A percentile compares a stretch with the other conserved stretches of the same genome.
phyloP scores from a whole-genome alignment of 495 filamentous ascomycete genomes.

The Annulohypoxylon bovei region DNA sequence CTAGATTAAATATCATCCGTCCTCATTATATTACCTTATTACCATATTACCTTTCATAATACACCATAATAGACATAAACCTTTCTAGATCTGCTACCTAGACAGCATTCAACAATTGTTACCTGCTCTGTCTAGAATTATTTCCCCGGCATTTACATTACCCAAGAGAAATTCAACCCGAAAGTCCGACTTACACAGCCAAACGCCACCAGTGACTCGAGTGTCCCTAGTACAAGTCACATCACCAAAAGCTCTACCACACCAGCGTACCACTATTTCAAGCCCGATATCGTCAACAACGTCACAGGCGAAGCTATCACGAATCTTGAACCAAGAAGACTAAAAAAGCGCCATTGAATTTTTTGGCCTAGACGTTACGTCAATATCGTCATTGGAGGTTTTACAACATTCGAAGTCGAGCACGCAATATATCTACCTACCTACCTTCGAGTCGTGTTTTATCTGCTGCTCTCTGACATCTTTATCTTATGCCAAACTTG shows the following conservation, averaged over 20 bases:
- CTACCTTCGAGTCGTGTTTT: conserved; percentile 26
- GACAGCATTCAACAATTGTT: conserved; percentile 18
- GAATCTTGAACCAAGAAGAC: conserved; percentile 9
- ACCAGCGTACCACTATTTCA: conserved; percentile 19
- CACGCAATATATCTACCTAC: conserved; percentile 18
- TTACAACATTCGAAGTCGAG: conserved; percentile 31
- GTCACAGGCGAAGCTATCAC: conserved; percentile 31
- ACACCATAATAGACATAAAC: conserved; percentile 14
- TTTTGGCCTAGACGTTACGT: conserved; percentile 23
- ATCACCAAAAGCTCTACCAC: conserved; percentile 14
- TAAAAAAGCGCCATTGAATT: conserved; percentile 21
- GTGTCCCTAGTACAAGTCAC: conserved; percentile 34
- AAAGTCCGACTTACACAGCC: conserved; percentile 26
- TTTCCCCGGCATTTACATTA: conserved; percentile 25
- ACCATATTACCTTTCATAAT: conserved; percentile 7
- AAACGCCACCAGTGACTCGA: conserved; percentile 21
- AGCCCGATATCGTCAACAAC: conserved; percentile 25
- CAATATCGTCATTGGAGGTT: conserved; percentile 44
- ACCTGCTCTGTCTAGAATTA: conserved; percentile 12
- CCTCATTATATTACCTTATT: conserved; percentile 1
- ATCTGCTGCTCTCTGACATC: conserved; percentile 10
- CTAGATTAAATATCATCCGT: conserved; percentile 5
- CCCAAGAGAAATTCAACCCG: conserved; percentile 26
- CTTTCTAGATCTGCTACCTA: conserved; percentile 17
- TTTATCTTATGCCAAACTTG: conserved; percentile 28